phyloP scores from a whole-genome alignment of 768 basidiomycete genomes.

The Russula ochroleuca region DNA sequence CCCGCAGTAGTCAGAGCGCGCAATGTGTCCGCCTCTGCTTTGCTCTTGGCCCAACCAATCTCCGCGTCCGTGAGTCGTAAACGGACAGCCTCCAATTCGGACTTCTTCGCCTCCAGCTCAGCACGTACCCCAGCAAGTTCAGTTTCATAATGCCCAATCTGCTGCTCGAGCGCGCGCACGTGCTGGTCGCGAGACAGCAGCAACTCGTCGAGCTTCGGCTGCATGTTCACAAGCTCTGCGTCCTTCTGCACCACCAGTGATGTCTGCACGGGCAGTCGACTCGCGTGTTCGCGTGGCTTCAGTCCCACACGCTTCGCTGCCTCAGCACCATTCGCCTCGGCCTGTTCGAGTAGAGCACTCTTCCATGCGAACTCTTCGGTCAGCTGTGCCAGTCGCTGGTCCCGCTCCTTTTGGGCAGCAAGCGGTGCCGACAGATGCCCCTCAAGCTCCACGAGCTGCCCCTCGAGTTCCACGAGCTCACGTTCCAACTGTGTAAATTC shows the following conservation, averaged over 20 bases:
- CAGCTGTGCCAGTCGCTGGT: constrained; percentile 68
- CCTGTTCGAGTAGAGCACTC: constrained; percentile 67
- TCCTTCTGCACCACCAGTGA: constrained; percentile 73
- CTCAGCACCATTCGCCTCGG: constrained; percentile 73
- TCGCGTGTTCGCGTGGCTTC: constrained; percentile 68
- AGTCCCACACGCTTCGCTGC: constrained; percentile 70
- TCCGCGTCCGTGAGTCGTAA: constrained; percentile 72
- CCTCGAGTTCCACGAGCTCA: constrained; percentile 41
- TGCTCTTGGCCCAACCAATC: constrained; percentile 85
- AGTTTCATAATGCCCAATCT: too few species aligned
- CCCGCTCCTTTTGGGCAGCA: constrained; percentile 46
- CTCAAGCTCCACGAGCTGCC: constrained; percentile 38
- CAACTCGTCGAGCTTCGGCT: constrained; percentile 71
- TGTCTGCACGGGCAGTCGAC: constrained; percentile 65
- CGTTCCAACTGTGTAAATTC: constrained; percentile 71
- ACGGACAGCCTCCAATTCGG: constrained; percentile 68
- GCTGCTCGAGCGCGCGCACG: constrained; percentile 59
- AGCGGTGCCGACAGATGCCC: constrained; percentile 53
- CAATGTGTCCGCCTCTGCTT: constrained; percentile 84
- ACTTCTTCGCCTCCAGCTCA: constrained; percentile 82
- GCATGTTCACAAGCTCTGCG: constrained; percentile 64
- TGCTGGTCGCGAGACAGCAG: constrained; percentile 64
- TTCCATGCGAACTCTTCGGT: constrained; percentile 67
- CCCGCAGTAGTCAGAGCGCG: too few species aligned
- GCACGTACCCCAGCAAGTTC: constrained; percentile 70